Conservation (phyloP, 257 asterid genomes). For the Rubia yunnanensis region DNA sequence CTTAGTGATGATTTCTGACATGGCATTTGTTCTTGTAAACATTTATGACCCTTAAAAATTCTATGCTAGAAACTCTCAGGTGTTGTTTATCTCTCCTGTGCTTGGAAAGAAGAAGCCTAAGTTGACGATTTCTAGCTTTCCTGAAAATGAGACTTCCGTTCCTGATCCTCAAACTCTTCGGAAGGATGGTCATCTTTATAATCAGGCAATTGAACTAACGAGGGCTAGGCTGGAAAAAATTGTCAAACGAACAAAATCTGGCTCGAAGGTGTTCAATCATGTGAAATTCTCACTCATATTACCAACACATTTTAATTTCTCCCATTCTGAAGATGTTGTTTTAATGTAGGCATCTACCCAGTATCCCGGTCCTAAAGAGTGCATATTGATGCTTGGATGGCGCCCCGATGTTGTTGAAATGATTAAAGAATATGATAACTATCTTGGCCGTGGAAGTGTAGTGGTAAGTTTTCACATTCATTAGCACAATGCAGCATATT, state of each 20-base stretch:
- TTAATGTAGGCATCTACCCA: slow-evolving; percentile 61
- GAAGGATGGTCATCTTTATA: slow-evolving; percentile 25
- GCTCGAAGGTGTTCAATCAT: slow-evolving; percentile 59
- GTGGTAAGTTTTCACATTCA: slow-evolving; percentile 40
- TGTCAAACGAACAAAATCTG: slow-evolving; percentile 67
- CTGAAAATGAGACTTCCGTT: slow-evolving; percentile 23
- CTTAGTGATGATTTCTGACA: background rate
- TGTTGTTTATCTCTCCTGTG: slow-evolving; percentile 70
- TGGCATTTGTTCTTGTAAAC: background rate
- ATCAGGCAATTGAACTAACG: slow-evolving; percentile 36
- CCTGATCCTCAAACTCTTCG: slow-evolving; percentile 32
- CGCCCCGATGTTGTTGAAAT: slow-evolving; percentile 73
- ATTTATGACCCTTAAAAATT: background rate
- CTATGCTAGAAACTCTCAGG: slow-evolving; percentile 32
- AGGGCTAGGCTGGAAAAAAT: slow-evolving; percentile 52
- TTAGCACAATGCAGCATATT: background rate
- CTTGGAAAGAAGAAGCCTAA: slow-evolving; percentile 58
- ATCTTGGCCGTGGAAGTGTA: slow-evolving; percentile 88
- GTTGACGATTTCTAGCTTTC: slow-evolving; percentile 37
- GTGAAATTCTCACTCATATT: slow-evolving; percentile 9
- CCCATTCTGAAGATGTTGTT: slow-evolving; percentile 15
- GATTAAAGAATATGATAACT: slow-evolving; percentile 89
- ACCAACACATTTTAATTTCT: slow-evolving; percentile 2
- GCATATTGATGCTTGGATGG: slow-evolving; percentile 87
- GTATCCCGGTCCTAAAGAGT: slow-evolving; percentile 70